These are phyloP conservation scores for Raphidocelis subcapitata DNA, from an alignment of 139 green algal species.

Conservation along the genomic window DNA sequence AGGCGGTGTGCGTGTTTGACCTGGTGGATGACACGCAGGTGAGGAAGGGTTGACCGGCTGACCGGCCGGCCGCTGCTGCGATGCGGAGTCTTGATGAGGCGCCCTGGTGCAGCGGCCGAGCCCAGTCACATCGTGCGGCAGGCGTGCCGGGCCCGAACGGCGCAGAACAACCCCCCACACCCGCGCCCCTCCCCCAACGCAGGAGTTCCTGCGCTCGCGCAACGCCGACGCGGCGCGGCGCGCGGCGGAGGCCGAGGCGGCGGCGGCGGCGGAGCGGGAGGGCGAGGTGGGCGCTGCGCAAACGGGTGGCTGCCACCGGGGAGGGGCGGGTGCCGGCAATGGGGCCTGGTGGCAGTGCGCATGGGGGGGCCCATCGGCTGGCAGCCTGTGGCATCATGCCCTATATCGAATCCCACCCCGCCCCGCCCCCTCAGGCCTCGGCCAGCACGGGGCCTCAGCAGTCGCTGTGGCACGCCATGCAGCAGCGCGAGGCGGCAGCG, in stretches of 20 bases:
- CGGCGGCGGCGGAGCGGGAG: slow-evolving; percentile 16
- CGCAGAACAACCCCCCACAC: no score
- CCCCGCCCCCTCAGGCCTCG: neutral
- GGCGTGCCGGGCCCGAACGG: no score
- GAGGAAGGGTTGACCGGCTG: no score
- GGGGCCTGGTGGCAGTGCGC: no score
- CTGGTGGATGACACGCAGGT: slow-evolving; percentile 43
- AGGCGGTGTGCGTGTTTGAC: slow-evolving; percentile 67
- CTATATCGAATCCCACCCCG: no score
- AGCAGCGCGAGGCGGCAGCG: slow-evolving; percentile 27
- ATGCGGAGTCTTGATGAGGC: neutral
- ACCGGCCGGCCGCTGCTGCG: neutral
- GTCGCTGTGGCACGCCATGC: slow-evolving; percentile 68
- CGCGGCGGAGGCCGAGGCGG: slow-evolving; percentile 1
- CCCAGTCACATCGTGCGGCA: neutral
- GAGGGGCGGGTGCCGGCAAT: neutral
- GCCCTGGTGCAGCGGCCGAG: neutral
- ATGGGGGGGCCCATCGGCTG: no score
- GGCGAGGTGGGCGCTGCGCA: slow-evolving; percentile 4
- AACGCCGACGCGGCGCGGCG: slow-evolving; percentile 35
- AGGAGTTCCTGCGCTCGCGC: slow-evolving; percentile 54
- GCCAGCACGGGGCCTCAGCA: neutral
- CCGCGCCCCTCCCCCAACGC: neutral
- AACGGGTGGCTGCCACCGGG: neutral
- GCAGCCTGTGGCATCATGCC: no score